Conservation (phyloP, 768 basidiomycete species). For the Naganishia kalamii region DNA sequence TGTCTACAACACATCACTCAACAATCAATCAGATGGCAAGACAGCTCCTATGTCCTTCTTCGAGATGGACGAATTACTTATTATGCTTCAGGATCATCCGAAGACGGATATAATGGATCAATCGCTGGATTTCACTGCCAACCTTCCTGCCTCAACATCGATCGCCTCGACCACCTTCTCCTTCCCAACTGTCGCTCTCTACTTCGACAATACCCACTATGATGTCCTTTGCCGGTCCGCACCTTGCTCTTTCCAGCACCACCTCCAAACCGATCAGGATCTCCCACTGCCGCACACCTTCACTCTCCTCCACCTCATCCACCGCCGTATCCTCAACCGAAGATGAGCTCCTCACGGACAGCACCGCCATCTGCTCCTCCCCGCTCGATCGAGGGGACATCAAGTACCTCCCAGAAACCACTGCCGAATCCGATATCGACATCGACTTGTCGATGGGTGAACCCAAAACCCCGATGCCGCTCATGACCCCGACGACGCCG, state of each 20-base stretch:
- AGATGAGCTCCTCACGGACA: not conserved
- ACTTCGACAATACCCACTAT: not conserved
- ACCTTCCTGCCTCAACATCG: not conserved
- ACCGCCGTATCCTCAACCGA: not conserved
- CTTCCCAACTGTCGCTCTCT: not conserved
- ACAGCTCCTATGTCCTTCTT: not conserved
- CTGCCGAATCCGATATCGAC: not conserved
- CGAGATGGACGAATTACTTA: too few relatives aligned
- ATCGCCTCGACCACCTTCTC: not conserved
- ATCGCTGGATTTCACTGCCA: too few relatives aligned
- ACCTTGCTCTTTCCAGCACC: not conserved
- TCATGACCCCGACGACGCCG: not conserved
- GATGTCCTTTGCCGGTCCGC: not conserved
- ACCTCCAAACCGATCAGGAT: not conserved
- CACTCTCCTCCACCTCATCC: not conserved
- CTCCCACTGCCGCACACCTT: constrained; percentile 13
- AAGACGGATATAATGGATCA: too few relatives aligned
- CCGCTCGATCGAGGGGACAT: not conserved
- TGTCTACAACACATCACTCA: not conserved
- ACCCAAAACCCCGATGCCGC: constrained; percentile 1
- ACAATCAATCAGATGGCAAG: not conserved
- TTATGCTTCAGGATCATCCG: too few relatives aligned
- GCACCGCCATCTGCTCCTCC: too few relatives aligned
- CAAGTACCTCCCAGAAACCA: not conserved
- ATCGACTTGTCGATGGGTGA: not conserved